phyloP scores from a whole-genome alignment of 2,329 filamentous ascomycete genomes.

The Xylaria polymorpha region DNA sequence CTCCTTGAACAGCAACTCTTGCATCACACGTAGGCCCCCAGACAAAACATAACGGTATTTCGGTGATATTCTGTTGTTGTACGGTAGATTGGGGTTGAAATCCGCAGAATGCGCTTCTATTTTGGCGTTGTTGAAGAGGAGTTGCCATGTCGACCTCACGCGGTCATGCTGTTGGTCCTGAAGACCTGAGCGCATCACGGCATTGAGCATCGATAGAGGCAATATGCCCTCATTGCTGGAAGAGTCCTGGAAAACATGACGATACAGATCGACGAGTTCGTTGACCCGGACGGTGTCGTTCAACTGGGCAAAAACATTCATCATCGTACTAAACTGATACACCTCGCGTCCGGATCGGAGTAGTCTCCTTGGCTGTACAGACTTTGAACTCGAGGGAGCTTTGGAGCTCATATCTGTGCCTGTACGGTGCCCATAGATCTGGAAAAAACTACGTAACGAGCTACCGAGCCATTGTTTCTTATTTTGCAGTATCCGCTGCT shows the following conservation, averaged over 20 bases:
- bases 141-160: constrained; percentile 74
- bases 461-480: constrained; percentile 48
- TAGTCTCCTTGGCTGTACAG: constrained; percentile 33
- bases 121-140: constrained; percentile 66
- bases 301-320: constrained; percentile 56
- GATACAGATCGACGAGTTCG: constrained; percentile 67
- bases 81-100: constrained; percentile 34
- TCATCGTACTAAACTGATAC: constrained; percentile 55
- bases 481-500: constrained; percentile 34
- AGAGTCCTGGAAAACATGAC: constrained; percentile 53
- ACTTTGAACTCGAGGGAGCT: constrained; percentile 19
- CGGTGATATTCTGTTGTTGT: constrained; percentile 59
- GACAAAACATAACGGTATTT: constrained; percentile 65
- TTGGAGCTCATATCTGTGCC: constrained; percentile 28
- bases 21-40: constrained; percentile 62
- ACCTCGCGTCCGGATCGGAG: constrained; percentile 41
- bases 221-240: constrained; percentile 52
- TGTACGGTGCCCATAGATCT: constrained; percentile 44
- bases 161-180: constrained; percentile 67
- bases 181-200: constrained; percentile 75
- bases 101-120: constrained; percentile 54
- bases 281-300: constrained; percentile 65
- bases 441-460: constrained; percentile 53
- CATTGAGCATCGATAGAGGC: constrained; percentile 67
- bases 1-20: constrained; percentile 56